Evolutionary conservation across 2,329 filamentous ascomycete genomes (phyloP), one percentile per base, ranked within the genome.

Genomic region (Bertia moriformis): DNA sequence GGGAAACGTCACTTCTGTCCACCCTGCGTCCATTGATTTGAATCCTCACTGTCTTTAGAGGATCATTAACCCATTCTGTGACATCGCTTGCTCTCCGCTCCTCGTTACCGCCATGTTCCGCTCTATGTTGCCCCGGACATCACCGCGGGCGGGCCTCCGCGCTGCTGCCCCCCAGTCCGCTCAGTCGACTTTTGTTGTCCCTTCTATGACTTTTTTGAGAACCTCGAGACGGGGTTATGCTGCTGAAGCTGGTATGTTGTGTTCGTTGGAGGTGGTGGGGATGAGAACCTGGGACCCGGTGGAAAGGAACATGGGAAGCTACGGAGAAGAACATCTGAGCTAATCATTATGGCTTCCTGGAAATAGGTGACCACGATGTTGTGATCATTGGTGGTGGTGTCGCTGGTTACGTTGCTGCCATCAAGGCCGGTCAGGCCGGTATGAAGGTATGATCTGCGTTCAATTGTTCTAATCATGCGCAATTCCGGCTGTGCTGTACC

Each of bases 361-460:
- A 42, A 44, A 49, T 60, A 86, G 86, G 88, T 62, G 86, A 95
- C 62, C 93, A 94, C 64, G 91, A 98, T 62, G 72, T 98, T 41
- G 82, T 98, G 56, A 88, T 98, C 64, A 94, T 98, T 56, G 91
- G 91, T 55, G 91, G 91, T 61, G 91, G 91, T 67, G 91, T 96
- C 55, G 91, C 89, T 51, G 91, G 91, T 58, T 98, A 98, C 67
- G 91, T 98, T 54, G 89, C 91, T 48, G 91, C 91, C 53, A 98
- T 98, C 71, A 98, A 96, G 70, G 91, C 91, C 54, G 91, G 88
- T 43, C 91, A 98, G 65, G 86, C 93, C 60, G 91, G 91, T 54
- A 63, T 98, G 60, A 96, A 95, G 78, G 88, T 93, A 67, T 45
- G 59, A 45, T 40, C 13, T n/a, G n/a, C 27, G n/a, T 32, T 37